Percentiles rank a stretch among this genome's conserved stretches.
These are phyloP conservation scores for Hypericum androsaemum DNA, from an alignment of 345 rosid species.

Conservation along the genomic window DNA sequence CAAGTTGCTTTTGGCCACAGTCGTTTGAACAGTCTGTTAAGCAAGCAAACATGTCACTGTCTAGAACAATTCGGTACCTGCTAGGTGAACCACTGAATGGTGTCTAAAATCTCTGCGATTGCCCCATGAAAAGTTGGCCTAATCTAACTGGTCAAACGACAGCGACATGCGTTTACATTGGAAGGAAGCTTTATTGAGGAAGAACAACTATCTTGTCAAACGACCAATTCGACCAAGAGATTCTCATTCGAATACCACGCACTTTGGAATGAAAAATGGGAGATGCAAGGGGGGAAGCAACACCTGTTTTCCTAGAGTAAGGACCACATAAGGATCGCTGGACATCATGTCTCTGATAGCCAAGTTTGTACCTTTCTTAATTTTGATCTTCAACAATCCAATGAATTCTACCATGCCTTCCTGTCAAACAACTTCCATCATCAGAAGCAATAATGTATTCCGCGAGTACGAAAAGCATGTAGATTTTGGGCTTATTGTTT, in stretches of 20 bases:
- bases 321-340: slow-evolving; percentile 87
- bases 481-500: no score
- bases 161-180: no score
- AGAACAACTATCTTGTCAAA: no score
- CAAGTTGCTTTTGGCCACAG: slow-evolving; percentile 37
- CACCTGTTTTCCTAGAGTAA: slow-evolving; percentile 81
- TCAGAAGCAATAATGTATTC: background rate
- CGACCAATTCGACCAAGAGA: no score
- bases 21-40: slow-evolving; percentile 30
- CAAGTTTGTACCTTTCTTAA: slow-evolving; percentile 62
- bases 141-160: no score
- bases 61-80: no score
- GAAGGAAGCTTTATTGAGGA: no score
- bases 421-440: slow-evolving; percentile 32
- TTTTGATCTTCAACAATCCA: slow-evolving; percentile 69
- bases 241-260: no score
- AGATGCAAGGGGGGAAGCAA: slow-evolving; percentile 3
- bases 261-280: background rate
- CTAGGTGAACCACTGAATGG: no score
- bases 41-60: background rate
- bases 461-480: no score
- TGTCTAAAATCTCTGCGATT: no score
- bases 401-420: slow-evolving; percentile 81
- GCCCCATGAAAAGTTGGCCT: no score
- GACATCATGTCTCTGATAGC: slow-evolving; percentile 90